A percentile compares a stretch with the other conserved stretches of the same genome.
Conservation (phyloP, 768 basidiomycete genomes). For the Collybiopsis luxurians region DNA sequence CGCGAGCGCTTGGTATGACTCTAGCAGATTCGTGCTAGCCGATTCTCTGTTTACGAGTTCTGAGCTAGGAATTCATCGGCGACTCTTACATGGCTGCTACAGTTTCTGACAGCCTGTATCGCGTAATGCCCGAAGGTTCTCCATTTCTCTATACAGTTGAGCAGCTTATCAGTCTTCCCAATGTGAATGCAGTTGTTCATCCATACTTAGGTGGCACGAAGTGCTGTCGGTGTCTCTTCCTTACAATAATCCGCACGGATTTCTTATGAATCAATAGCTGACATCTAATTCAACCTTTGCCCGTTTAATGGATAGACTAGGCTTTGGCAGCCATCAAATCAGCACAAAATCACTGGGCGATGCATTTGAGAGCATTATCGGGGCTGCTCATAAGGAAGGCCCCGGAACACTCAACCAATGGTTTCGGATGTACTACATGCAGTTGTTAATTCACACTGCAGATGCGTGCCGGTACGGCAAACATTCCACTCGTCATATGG, state of each 20-base stretch:
- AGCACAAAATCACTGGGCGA: slow-evolving; percentile 20
- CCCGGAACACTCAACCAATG: slow-evolving; percentile 33
- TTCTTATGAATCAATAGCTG: slow-evolving; percentile 5
- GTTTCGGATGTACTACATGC: slow-evolving; percentile 35
- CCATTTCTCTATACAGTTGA: slow-evolving; percentile 34
- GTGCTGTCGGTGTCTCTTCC: neutral
- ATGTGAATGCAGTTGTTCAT: neutral
- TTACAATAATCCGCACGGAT: neutral
- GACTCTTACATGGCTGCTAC: slow-evolving; percentile 44
- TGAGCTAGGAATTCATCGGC: slow-evolving; percentile 36
- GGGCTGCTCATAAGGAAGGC: slow-evolving; percentile 41
- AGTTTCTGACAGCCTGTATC: slow-evolving; percentile 37
- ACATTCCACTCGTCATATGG: neutral
- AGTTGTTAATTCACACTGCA: slow-evolving; percentile 31
- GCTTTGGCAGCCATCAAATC: slow-evolving; percentile 17
- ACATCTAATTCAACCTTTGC: slow-evolving; percentile 35
- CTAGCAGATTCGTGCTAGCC: neutral
- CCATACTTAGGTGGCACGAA: neutral
- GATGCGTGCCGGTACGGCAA: slow-evolving; percentile 22
- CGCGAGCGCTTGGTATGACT: slow-evolving; percentile 33
- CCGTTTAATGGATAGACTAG: slow-evolving; percentile 34
- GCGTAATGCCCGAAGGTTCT: slow-evolving; percentile 25
- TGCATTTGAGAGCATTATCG: slow-evolving; percentile 45
- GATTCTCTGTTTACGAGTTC: neutral
- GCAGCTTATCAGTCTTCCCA: slow-evolving; percentile 10